Conservation (phyloP, 345 rosid species). For the Odontarrhena argentea region DNA sequence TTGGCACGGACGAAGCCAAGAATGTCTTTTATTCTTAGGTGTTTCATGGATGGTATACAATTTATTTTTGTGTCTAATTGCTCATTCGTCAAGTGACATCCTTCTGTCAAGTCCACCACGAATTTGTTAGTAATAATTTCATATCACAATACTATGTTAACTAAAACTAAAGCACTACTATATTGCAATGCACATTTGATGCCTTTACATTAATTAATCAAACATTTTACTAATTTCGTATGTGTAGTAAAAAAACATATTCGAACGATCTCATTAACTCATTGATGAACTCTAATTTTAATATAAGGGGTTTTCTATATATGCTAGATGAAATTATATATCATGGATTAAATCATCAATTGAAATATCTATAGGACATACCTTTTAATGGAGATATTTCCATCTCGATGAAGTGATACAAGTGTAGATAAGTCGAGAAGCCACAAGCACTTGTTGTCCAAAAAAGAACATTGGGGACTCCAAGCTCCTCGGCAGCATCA, state of each 20-base stretch:
- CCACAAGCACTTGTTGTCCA: slow-evolving; percentile 33
- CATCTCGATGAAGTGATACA: neutral
- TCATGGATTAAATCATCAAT: neutral
- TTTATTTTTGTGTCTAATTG: slow-evolving; percentile 48
- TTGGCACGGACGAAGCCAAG: slow-evolving; percentile 52
- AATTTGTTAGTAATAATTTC: neutral
- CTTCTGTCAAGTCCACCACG: slow-evolving; percentile 40
- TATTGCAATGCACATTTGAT: too few relatives aligned
- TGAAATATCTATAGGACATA: neutral
- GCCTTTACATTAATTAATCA: too few relatives aligned
- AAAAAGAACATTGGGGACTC: slow-evolving; percentile 19
- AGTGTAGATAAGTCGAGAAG: slow-evolving; percentile 17
- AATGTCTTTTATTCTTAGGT: slow-evolving; percentile 48
- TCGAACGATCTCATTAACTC: too few relatives aligned
- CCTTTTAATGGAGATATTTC: slow-evolving; percentile 24
- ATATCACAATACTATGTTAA: too few relatives aligned
- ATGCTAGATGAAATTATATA: too few relatives aligned
- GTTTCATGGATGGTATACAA: slow-evolving; percentile 53
- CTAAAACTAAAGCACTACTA: too few relatives aligned
- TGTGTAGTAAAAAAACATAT: too few relatives aligned
- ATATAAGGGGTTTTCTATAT: too few relatives aligned
- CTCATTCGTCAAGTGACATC: slow-evolving; percentile 51
- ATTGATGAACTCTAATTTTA: too few relatives aligned
- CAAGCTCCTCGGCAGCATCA: slow-evolving; percentile 32
- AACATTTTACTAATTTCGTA: too few relatives aligned